Percentiles rank a stretch among this genome's conserved stretches.
Evolutionary conservation across 208 protist species (phyloP).

Genomic region (Tetramitus jugosus): DNA sequence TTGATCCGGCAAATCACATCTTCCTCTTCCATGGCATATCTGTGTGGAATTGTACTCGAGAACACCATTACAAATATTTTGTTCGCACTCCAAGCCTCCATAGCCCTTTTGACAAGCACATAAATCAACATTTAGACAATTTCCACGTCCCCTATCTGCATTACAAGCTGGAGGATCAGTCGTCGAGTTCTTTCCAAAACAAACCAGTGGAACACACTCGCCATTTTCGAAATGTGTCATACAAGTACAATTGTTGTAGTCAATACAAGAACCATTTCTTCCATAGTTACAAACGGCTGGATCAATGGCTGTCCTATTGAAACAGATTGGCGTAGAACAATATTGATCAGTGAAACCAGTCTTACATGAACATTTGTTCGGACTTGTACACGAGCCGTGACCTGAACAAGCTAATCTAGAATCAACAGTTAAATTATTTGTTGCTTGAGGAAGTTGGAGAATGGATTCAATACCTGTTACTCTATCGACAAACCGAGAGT

Average conservation of each 20-base stretch:
- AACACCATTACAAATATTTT: too few relatives aligned
- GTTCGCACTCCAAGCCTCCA: not conserved
- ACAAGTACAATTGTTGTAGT: not conserved
- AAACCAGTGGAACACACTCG: not conserved
- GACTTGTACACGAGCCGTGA: not conserved
- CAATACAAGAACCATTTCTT: constrained; percentile 6
- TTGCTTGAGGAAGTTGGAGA: too few relatives aligned
- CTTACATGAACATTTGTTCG: not conserved
- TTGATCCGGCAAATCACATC: not conserved
- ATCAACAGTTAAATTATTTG: too few relatives aligned
- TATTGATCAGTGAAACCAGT: not conserved
- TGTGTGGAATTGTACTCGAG: too few relatives aligned
- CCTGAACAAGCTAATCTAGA: not conserved
- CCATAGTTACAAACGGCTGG: not conserved
- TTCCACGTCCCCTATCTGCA: not conserved
- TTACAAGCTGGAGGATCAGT: not conserved
- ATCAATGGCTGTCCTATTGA: not conserved
- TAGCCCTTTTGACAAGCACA: not conserved
- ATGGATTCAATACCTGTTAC: too few relatives aligned
- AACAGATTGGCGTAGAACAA: too few relatives aligned
- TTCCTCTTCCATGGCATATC: not conserved
- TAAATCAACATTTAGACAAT: not conserved
- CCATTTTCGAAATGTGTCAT: not conserved
- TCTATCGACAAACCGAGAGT: too few relatives aligned
- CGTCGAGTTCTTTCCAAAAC: not conserved